Percentiles rank a stretch among this genome's conserved stretches.
Conservation (phyloP, 2,329 filamentous ascomycete species). For the Talaromyces sp. region DNA sequence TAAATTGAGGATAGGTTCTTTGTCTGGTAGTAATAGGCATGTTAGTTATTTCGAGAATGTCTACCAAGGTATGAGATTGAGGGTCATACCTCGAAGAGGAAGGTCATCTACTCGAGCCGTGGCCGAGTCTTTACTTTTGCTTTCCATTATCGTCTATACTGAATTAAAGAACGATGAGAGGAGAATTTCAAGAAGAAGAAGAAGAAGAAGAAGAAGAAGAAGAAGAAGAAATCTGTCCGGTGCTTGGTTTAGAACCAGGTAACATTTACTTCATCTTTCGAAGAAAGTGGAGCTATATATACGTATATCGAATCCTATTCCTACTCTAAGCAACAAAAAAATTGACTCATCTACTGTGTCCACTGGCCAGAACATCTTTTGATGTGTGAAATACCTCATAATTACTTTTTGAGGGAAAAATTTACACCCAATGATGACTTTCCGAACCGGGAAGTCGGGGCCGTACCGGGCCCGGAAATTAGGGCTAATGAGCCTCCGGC, state of each 20-base stretch:
- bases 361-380: background rate
- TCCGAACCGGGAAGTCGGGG: background rate
- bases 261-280: background rate
- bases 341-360: background rate
- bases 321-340: background rate
- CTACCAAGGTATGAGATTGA: background rate
- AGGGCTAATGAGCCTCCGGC: conserved; percentile 1
- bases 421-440: background rate
- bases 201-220: background rate
- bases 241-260: background rate
- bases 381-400: background rate
- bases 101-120: background rate
- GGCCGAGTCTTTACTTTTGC: background rate
- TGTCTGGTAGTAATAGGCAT: background rate
- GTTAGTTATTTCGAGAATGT: background rate
- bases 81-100: conserved; percentile 17
- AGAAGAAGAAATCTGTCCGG: too few species aligned
- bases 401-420: background rate
- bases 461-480: conserved; percentile 6
- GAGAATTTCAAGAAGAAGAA: background rate
- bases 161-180: background rate
- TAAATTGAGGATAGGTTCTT: background rate
- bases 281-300: background rate
- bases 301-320: too few species aligned
- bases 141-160: background rate